Evolutionary conservation across 2,329 filamentous ascomycete genomes (phyloP).

Genomic region (Fusarium falciforme): DNA sequence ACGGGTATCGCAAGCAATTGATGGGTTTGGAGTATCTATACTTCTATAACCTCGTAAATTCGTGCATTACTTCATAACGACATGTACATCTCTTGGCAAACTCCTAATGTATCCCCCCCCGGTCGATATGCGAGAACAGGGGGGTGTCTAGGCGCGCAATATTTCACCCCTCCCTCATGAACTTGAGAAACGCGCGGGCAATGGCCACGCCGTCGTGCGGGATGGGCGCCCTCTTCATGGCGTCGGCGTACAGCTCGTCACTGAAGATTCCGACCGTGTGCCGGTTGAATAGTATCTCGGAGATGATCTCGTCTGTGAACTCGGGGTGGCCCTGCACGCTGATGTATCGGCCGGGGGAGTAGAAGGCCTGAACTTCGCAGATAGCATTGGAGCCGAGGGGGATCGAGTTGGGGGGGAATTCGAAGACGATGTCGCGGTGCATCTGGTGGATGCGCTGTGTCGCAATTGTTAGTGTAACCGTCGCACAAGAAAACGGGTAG

Average conservation of each 20-base stretch:
- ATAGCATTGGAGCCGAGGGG: conserved; percentile 55
- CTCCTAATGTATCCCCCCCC: not conserved
- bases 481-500: conserved; percentile 68
- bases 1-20: not conserved
- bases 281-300: conserved; percentile 59
- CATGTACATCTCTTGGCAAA: conserved; percentile 1
- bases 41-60: conserved; percentile 10
- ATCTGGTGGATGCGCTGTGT: conserved; percentile 57
- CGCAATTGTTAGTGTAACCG: conserved; percentile 63
- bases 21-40: not conserved
- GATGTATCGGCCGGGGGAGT: conserved; percentile 52
- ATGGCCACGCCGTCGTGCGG: conserved; percentile 85
- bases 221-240: conserved; percentile 71
- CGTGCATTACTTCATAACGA: conserved; percentile 5
- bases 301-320: conserved; percentile 55
- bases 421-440: conserved; percentile 58
- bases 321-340: conserved; percentile 63
- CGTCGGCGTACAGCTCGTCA: conserved; percentile 76
- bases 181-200: conserved; percentile 79
- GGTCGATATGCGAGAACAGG: not conserved
- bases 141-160: not conserved
- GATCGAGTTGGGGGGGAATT: conserved; percentile 52
- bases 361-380: conserved; percentile 58
- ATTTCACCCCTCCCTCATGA: conserved; percentile 69
- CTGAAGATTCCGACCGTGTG: conserved; percentile 75